Percentiles rank a stretch among this genome's conserved stretches.
Evolutionary conservation across 352 stramenopile species (phyloP).

Genomic region (Pythium graminicola): DNA sequence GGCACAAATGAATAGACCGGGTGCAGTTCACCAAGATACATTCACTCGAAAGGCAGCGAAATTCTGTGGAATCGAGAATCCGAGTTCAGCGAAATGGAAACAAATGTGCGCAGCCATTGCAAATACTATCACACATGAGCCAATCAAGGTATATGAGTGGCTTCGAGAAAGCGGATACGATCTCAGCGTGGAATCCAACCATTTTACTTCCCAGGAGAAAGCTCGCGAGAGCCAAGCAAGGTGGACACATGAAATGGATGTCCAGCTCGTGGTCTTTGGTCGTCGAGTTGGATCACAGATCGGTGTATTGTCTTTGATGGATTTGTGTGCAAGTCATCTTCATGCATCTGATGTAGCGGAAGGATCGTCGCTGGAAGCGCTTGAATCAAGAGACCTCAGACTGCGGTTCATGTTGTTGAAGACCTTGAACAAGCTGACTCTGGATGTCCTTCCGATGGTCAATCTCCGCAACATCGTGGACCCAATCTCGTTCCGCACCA

Average conservation of each 20-base stretch:
- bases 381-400: slow-evolving; percentile 54
- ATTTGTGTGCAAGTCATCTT: slow-evolving; percentile 63
- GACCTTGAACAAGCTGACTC: slow-evolving; percentile 47
- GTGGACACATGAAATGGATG: slow-evolving; percentile 73
- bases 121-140: slow-evolving; percentile 18
- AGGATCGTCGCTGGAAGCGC: slow-evolving; percentile 29
- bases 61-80: neutral
- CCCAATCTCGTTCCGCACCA: slow-evolving; percentile 38
- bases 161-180: slow-evolving; percentile 50
- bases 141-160: slow-evolving; percentile 38
- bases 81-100: neutral
- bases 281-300: slow-evolving; percentile 37
- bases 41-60: neutral
- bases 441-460: slow-evolving; percentile 52
- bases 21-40: neutral
- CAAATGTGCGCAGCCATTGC: neutral
- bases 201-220: slow-evolving; percentile 37
- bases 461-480: slow-evolving; percentile 53
- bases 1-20: neutral
- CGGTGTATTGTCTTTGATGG: slow-evolving; percentile 49
- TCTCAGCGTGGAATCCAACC: slow-evolving; percentile 42
- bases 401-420: slow-evolving; percentile 55
- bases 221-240: slow-evolving; percentile 44
- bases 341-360: slow-evolving; percentile 23
- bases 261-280: slow-evolving; percentile 48